phyloP scores from a whole-genome alignment of 352 stramenopile genomes.

The Pythium folliculosum region DNA sequence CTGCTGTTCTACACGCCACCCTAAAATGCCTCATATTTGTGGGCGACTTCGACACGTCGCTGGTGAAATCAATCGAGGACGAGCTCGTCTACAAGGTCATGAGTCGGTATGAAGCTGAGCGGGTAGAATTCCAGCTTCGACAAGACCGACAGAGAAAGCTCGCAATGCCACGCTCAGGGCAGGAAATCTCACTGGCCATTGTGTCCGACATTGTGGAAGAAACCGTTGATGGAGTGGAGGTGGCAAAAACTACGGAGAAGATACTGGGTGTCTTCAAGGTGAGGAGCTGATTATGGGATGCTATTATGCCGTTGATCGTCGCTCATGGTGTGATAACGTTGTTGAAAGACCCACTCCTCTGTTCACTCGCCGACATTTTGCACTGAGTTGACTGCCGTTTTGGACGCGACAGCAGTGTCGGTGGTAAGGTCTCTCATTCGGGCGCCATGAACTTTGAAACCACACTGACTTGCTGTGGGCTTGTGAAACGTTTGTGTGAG shows the following conservation, averaged over 20 bases:
- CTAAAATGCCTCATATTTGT: slow-evolving; percentile 79
- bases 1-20: slow-evolving; percentile 59
- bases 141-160: slow-evolving; percentile 17
- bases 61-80: slow-evolving; percentile 68
- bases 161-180: slow-evolving; percentile 11
- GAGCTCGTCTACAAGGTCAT: slow-evolving; percentile 79
- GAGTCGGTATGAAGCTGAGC: slow-evolving; percentile 57
- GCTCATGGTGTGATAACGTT: neutral
- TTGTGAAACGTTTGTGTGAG: neutral
- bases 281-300: neutral
- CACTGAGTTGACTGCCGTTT: slow-evolving; percentile 42
- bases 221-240: slow-evolving; percentile 60
- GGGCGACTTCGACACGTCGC: slow-evolving; percentile 64
- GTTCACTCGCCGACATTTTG: slow-evolving; percentile 75
- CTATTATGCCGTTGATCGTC: neutral
- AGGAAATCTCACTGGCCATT: slow-evolving; percentile 41
- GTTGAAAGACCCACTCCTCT: slow-evolving; percentile 55
- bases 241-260: slow-evolving; percentile 64
- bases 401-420: slow-evolving; percentile 42
- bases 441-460: neutral
- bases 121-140: slow-evolving; percentile 24
- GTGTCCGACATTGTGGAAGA: slow-evolving; percentile 62
- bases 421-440: slow-evolving; percentile 18
- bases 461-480: neutral
- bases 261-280: slow-evolving; percentile 81